Evolutionary conservation across 345 rosid species (phyloP).

Genomic region (Toxicodendron radicans): DNA sequence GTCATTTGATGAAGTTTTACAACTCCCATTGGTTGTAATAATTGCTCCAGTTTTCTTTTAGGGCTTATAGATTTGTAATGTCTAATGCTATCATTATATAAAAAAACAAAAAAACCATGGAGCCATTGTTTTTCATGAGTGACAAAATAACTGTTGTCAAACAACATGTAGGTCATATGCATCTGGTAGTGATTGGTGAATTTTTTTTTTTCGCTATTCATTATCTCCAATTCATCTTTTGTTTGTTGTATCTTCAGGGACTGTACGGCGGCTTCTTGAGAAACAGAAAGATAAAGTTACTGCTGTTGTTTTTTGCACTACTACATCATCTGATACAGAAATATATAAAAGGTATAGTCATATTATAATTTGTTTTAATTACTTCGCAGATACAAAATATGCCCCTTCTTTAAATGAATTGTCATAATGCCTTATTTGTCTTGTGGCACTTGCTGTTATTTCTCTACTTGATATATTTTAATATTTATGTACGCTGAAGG

Average conservation of each 20-base stretch:
- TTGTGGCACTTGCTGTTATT: background rate
- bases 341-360: constrained; percentile 79
- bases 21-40: too few relatives aligned
- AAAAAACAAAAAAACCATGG: too few relatives aligned
- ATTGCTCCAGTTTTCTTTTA: too few relatives aligned
- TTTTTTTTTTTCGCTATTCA: background rate
- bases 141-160: background rate
- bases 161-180: background rate
- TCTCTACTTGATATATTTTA: background rate
- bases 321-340: constrained; percentile 83
- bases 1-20: background rate
- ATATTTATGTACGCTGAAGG: background rate
- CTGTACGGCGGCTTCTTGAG: constrained; percentile 89
- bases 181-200: background rate
- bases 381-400: constrained; percentile 9
- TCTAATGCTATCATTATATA: background rate
- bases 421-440: constrained; percentile 8
- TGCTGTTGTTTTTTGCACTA: constrained; percentile 92
- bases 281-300: constrained; percentile 81
- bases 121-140: background rate
- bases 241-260: constrained; percentile 56
- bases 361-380: constrained; percentile 7
- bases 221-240: constrained; percentile 11
- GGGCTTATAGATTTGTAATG: background rate
- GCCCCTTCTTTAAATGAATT: constrained; percentile 15